phyloP scores from a whole-genome alignment of 1,284 basidiomycete genomes.

The Irpex rosettiformis region DNA sequence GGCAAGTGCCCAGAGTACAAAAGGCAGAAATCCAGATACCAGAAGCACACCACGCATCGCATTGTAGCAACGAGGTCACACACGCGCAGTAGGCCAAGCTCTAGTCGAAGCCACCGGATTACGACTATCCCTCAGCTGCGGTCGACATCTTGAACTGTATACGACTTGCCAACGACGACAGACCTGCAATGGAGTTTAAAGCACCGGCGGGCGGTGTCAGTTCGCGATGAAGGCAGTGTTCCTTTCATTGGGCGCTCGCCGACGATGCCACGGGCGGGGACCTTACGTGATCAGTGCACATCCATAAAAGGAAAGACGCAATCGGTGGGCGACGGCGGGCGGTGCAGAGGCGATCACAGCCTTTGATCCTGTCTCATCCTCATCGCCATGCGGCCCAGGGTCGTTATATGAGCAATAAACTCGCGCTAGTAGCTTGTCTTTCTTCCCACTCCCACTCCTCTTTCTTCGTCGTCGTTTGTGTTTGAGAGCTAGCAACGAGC shows the following conservation, averaged over 20 bases:
- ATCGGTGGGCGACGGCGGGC: constrained; percentile 9
- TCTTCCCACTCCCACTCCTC: neutral
- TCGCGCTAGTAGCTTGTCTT: neutral
- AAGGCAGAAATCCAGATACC: neutral
- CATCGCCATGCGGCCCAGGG: constrained; percentile 10
- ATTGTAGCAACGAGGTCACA: neutral
- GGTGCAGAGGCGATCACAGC: constrained; percentile 9
- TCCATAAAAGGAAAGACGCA: constrained; percentile 7
- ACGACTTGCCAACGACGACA: neutral
- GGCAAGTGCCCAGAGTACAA: neutral
- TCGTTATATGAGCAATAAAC: constrained; percentile 4
- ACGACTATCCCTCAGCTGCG: neutral
- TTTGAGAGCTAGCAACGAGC: neutral
- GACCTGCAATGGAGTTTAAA: no score
- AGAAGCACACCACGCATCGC: neutral
- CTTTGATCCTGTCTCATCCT: neutral
- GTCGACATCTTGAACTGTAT: neutral
- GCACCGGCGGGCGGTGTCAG: neutral
- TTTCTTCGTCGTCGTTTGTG: neutral
- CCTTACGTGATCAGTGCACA: neutral
- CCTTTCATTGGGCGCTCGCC: neutral
- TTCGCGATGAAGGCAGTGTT: neutral
- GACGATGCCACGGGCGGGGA: neutral
- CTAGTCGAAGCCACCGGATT: neutral
- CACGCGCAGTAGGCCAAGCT: neutral